These are phyloP conservation scores for Alectoria sarmentosa DNA, from an alignment of 495 filamentous ascomycete species.

Conservation along the genomic window DNA sequence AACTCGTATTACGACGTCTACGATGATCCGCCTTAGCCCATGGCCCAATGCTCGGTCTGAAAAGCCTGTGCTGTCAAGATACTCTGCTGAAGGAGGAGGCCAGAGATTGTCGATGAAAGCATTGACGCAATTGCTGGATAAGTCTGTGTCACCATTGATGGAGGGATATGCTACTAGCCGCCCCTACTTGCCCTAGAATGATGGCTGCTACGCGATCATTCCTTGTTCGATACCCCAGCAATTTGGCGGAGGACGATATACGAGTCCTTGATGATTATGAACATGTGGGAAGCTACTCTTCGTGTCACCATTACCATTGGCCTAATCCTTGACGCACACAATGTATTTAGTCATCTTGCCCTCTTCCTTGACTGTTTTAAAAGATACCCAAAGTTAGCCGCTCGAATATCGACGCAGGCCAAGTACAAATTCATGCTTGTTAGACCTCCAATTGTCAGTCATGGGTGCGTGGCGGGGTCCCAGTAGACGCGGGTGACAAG, in stretches of 20 bases:
- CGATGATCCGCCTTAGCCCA: constrained; percentile 9
- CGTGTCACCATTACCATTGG: neutral
- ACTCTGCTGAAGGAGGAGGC: neutral
- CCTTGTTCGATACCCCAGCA: constrained; percentile 7
- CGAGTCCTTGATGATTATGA: constrained; percentile 16
- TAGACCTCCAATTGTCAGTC: too few relatives aligned
- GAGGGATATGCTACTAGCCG: constrained; percentile 5
- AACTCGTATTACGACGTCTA: constrained; percentile 10
- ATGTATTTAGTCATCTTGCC: neutral
- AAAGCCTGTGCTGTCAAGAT: neutral
- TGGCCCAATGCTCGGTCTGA: neutral
- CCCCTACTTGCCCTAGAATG: constrained; percentile 11
- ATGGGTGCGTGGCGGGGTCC: too few relatives aligned
- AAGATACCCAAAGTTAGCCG: constrained; percentile 1
- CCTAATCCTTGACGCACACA: neutral
- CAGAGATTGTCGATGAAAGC: neutral
- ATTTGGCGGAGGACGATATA: constrained; percentile 18
- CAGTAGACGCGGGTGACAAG: neutral
- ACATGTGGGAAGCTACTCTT: constrained; percentile 7
- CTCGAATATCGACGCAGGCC: constrained; percentile 1
- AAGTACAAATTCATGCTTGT: neutral
- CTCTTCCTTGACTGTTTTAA: neutral
- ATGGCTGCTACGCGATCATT: neutral
- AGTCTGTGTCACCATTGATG: neutral
- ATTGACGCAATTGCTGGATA: neutral